These are phyloP conservation scores for Flaveria brownii DNA, from an alignment of 129 eudicot species.

Conservation along the genomic window DNA sequence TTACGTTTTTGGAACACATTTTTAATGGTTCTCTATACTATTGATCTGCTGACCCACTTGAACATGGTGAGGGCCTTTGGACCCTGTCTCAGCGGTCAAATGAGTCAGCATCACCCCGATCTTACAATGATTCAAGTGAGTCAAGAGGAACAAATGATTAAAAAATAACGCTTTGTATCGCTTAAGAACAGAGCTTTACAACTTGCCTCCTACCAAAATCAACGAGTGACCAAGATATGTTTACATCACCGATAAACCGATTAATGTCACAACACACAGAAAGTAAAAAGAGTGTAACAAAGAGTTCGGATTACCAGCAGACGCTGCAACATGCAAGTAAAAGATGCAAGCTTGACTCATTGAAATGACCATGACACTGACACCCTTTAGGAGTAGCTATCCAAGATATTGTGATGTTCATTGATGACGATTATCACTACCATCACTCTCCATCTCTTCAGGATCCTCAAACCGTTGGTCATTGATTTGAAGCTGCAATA, in stretches of 20 bases:
- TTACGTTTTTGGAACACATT: no score
- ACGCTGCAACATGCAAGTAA: conserved; percentile 7
- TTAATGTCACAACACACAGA: not conserved
- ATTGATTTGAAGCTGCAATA: conserved; percentile 73
- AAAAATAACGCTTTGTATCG: not conserved
- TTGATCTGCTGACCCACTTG: no score
- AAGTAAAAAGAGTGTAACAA: conserved; percentile 3
- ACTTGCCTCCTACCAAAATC: not conserved
- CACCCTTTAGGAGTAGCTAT: not conserved
- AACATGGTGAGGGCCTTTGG: no score
- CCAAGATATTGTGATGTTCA: conserved; percentile 24
- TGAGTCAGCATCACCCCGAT: no score
- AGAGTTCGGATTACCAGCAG: not conserved
- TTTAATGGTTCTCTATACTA: no score
- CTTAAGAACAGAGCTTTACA: not conserved
- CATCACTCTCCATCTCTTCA: conserved; percentile 72
- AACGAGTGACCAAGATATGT: not conserved
- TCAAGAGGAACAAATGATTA: not conserved
- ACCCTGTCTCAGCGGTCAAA: no score
- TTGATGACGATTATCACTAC: conserved; percentile 30
- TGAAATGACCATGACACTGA: not conserved
- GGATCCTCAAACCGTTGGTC: conserved; percentile 91
- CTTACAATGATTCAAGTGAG: no score
- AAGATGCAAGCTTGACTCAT: not conserved
- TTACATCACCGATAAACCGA: not conserved